A percentile compares a stretch with the other conserved stretches of the same genome.
phyloP scores from a whole-genome alignment of 495 filamentous ascomycete species.

The Penicillium antarcticum region DNA sequence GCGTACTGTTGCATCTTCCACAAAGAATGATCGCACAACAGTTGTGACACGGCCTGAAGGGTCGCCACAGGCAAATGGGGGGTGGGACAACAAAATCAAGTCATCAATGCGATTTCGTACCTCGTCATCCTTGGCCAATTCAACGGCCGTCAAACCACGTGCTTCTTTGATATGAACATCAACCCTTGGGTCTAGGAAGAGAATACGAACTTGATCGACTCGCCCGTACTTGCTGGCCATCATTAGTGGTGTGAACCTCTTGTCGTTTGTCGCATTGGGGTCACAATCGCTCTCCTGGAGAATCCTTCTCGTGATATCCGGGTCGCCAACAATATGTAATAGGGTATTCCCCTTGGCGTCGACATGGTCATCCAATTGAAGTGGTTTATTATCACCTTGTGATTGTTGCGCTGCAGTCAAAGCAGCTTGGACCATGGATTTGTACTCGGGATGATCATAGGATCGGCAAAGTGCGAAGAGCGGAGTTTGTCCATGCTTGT shows the following conservation, averaged over 20 bases:
- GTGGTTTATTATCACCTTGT: constrained; percentile 72
- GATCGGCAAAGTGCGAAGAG: constrained; percentile 91
- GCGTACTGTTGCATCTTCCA: constrained; percentile 92
- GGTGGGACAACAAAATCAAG: constrained; percentile 75
- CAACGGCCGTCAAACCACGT: constrained; percentile 89
- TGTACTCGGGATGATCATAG: constrained; percentile 89
- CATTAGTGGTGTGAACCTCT: constrained; percentile 93
- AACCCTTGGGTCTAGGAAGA: constrained; percentile 84
- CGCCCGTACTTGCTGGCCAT: constrained; percentile 98
- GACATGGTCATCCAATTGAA: constrained; percentile 91
- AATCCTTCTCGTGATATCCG: constrained; percentile 69
- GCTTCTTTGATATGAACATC: constrained; percentile 81
- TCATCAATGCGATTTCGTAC: constrained; percentile 96
- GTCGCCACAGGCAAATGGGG: constrained; percentile 39
- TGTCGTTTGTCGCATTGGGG: constrained; percentile 94
- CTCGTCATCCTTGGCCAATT: constrained; percentile 97
- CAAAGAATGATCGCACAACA: constrained; percentile 94
- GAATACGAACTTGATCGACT: constrained; percentile 82
- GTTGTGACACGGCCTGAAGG: constrained; percentile 82
- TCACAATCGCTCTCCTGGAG: constrained; percentile 84
- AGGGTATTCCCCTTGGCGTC: constrained; percentile 92
- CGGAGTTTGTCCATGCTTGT: constrained; percentile 95
- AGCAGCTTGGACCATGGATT: constrained; percentile 76
- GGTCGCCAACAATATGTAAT: constrained; percentile 87
- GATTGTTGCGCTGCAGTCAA: constrained; percentile 67